A percentile compares a stretch with the other conserved stretches of the same genome.
phyloP scores from a whole-genome alignment of 2,329 filamentous ascomycete genomes.

The Trichoderma hamatum region DNA sequence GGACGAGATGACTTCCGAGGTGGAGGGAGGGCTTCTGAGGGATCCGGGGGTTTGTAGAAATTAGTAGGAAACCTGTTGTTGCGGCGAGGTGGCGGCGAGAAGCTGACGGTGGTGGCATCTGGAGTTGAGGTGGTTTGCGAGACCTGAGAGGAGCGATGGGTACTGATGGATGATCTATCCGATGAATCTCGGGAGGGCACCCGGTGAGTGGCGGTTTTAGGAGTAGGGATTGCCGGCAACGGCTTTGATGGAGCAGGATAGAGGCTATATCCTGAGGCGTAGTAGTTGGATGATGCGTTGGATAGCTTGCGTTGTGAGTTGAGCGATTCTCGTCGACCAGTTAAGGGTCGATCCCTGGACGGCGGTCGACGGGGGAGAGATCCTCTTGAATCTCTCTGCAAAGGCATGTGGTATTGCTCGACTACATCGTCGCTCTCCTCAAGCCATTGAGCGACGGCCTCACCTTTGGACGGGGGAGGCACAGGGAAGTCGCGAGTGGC shows the following conservation, averaged over 20 bases:
- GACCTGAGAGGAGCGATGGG: constrained; percentile 28
- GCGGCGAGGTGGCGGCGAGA: constrained; percentile 25
- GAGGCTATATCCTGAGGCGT: constrained; percentile 27
- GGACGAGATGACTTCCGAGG: constrained; percentile 11
- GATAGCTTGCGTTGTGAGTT: constrained; percentile 26
- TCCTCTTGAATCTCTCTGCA: constrained; percentile 20
- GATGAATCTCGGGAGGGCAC: constrained; percentile 27
- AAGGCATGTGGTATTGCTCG: constrained; percentile 12
- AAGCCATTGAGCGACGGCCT: constrained; percentile 25
- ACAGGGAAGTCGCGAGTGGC: constrained; percentile 21
- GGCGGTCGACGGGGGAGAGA: constrained; percentile 17
- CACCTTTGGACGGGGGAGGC: constrained; percentile 21
- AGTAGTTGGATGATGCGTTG: constrained; percentile 26
- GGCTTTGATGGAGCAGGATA: constrained; percentile 32
- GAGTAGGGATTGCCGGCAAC: constrained; percentile 29
- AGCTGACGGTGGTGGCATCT: constrained; percentile 24
- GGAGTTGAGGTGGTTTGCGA: constrained; percentile 24
- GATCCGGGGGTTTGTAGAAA: constrained; percentile 19
- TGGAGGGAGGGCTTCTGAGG: neutral
- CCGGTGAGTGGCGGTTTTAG: constrained; percentile 14
- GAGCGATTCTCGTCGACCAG: constrained; percentile 20
- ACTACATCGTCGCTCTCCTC: constrained; percentile 24
- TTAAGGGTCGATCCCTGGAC: constrained; percentile 16
- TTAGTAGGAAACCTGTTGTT: constrained; percentile 17
- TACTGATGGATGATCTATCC: constrained; percentile 27